Base-by-base conservation (phyloP, 2,329 filamentous ascomycete genomes). In the Tolypocladium cylindrosporum region DNA sequence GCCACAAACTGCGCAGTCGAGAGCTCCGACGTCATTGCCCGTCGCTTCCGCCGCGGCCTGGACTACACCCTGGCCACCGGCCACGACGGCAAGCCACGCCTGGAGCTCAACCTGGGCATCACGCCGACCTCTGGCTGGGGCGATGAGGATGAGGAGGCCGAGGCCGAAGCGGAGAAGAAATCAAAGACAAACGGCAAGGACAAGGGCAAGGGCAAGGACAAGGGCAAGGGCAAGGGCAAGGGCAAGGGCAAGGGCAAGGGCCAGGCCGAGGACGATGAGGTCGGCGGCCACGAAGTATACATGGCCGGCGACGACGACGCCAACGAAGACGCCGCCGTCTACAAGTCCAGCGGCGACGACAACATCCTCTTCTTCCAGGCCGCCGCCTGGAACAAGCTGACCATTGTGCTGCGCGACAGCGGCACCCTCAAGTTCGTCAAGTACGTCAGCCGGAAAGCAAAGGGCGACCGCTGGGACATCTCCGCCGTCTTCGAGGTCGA, bases 41-140 rank as follows among this genome's bases (percentile, higher is more conserved):
- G 94, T 27, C 85, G 92, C 40, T 99, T 99, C 79, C 85, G 94
- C 10, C 85, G 85, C 54, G 91, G 94, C 7, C 75, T 86, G 61
- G 94, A 99, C 74, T 99, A 99, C 71, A 96, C 93, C 3, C 83
- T 99, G 24, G 94, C 94, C 2, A 96, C 90, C 24, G 87, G 89
- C 27, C 91, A 96, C 68, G 87, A 84, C 41, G 85, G 85, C 57
- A 82, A 90, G 65, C 83, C 91, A 14, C 87, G 91, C 53, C 77
- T 99, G 4, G 94, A 99, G 71, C 81, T 97, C 56, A 95, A 91
- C 58, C 79, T 99, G 2, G 87, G 89, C 50, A 81, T 97, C 61
- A 97, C 94, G 4, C 91, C 94, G 0, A 91, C 87, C 0, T 72
- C 78, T 4, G 93, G 91, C 6, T 97, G 94, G 91, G 91, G 90